Evolutionary conservation across 441 rosid species (phyloP).

Genomic region (Populus trichocarpa): DNA sequence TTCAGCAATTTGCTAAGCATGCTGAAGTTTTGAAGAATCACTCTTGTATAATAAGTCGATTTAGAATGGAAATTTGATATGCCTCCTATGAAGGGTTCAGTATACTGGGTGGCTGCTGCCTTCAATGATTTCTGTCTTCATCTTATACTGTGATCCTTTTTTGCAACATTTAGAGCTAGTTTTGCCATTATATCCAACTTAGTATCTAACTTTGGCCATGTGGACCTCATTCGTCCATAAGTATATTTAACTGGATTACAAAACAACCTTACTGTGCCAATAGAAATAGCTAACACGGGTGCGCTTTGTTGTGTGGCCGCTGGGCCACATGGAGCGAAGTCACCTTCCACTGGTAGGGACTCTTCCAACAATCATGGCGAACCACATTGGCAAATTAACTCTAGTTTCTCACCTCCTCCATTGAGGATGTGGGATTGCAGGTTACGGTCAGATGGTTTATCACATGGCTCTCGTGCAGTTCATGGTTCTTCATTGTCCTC

Average conservation of each 20-base stretch:
- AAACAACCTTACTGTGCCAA: slow-evolving; percentile 20
- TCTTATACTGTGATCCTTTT: slow-evolving; percentile 8
- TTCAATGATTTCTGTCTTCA: slow-evolving; percentile 15
- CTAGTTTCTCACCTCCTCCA: slow-evolving; percentile 78
- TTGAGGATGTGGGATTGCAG: slow-evolving; percentile 61
- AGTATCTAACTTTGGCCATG: slow-evolving; percentile 4
- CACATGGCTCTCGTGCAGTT: slow-evolving; percentile 33
- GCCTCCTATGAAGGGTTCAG: slow-evolving; percentile 8
- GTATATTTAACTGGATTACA: slow-evolving; percentile 12
- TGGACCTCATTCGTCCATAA: slow-evolving; percentile 17
- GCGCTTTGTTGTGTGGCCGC: slow-evolving; percentile 94
- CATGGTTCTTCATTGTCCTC: slow-evolving; percentile 44
- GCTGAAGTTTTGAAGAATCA: slow-evolving; percentile 1
- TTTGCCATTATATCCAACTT: slow-evolving; percentile 10
- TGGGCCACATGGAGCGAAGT: slow-evolving; percentile 78
- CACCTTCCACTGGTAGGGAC: slow-evolving; percentile 38
- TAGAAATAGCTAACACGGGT: slow-evolving; percentile 83
- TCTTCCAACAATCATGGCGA: slow-evolving; percentile 40
- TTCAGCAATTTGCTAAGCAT: neutral
- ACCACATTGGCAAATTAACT: slow-evolving; percentile 71
- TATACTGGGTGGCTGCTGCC: slow-evolving; percentile 6
- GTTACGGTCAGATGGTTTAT: slow-evolving; percentile 45
- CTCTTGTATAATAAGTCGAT: neutral
- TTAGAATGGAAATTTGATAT: slow-evolving; percentile 5
- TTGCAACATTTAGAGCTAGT: slow-evolving; percentile 1